Evolutionary conservation across 2,329 filamentous ascomycete genomes (phyloP).

Genomic region (Penicillium sumatraense): DNA sequence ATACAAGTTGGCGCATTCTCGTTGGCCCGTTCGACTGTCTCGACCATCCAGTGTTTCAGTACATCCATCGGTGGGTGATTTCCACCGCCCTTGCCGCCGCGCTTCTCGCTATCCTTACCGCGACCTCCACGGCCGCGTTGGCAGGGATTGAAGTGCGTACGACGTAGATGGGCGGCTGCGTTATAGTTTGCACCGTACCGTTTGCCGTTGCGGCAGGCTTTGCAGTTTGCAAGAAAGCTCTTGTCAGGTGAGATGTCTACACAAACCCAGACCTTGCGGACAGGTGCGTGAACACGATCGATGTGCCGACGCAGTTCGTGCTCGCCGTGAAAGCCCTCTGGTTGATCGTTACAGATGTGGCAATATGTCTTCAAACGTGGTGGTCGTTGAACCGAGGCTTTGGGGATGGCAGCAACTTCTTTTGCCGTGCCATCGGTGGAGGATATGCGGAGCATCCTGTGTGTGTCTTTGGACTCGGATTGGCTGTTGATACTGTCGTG

Average conservation of each 20-base stretch:
- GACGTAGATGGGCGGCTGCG: constrained; percentile 84
- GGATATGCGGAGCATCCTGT: constrained; percentile 57
- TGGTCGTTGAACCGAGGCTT: constrained; percentile 65
- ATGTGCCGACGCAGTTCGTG: constrained; percentile 77
- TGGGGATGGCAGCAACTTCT: constrained; percentile 59
- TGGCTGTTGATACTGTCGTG: constrained; percentile 36
- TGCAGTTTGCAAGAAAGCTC: constrained; percentile 78
- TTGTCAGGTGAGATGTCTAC: constrained; percentile 62
- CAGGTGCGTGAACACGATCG: constrained; percentile 67
- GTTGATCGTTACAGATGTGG: constrained; percentile 69
- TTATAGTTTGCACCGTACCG: constrained; percentile 93
- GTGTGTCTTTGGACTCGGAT: constrained; percentile 37
- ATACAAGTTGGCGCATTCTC: constrained; percentile 20
- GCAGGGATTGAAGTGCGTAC: constrained; percentile 81
- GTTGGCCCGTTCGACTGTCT: constrained; percentile 56
- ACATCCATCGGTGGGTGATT: constrained; percentile 65
- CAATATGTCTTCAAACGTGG: constrained; percentile 75
- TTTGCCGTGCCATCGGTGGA: constrained; percentile 59
- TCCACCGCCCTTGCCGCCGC: constrained; percentile 66
- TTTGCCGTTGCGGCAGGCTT: constrained; percentile 77
- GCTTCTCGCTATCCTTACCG: constrained; percentile 62
- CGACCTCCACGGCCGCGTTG: constrained; percentile 59
- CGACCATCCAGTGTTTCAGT: constrained; percentile 64
- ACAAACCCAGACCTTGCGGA: constrained; percentile 66
- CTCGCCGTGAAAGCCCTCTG: constrained; percentile 81